phyloP scores from a whole-genome alignment of 164 flowering plant species.

The Chimonanthus salicifolius region DNA sequence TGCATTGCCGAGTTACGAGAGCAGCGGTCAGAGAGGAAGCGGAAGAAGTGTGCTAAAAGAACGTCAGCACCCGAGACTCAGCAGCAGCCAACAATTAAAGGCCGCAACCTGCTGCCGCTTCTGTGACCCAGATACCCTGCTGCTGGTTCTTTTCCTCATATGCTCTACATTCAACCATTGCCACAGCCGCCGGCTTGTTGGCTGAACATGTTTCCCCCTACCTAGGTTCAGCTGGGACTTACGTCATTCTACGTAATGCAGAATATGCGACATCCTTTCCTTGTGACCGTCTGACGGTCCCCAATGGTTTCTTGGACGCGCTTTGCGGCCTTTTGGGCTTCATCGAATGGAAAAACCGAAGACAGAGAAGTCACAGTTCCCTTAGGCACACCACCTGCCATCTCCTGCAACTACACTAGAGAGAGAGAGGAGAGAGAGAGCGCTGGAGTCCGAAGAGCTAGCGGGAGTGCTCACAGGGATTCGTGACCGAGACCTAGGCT shows the following conservation, averaged over 20 bases:
- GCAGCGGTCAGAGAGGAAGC: conserved; percentile 37
- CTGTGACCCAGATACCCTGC: not conserved
- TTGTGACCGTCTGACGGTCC: conserved; percentile 26
- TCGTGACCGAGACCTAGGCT: too few species aligned
- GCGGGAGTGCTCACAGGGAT: too few species aligned
- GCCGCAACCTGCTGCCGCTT: conserved; percentile 13
- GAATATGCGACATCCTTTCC: not conserved
- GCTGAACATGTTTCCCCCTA: conserved; percentile 3
- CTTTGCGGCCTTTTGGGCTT: conserved; percentile 58
- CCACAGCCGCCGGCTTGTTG: not conserved
- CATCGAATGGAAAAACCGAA: conserved; percentile 54
- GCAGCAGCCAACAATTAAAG: conserved; percentile 32
- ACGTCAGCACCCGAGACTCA: conserved; percentile 9
- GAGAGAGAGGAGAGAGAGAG: too few species aligned
- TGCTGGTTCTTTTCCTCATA: too few species aligned
- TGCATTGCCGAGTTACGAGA: conserved; percentile 47
- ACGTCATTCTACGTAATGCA: not conserved
- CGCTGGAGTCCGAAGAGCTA: too few species aligned
- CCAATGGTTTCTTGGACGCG: conserved; percentile 46
- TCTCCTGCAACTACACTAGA: not conserved
- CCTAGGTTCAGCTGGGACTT: conserved; percentile 1
- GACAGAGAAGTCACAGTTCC: conserved; percentile 71
- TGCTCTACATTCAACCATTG: too few species aligned
- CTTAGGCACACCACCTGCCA: conserved; percentile 21
- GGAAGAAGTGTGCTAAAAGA: conserved; percentile 15